Evolutionary conservation across 257 asterid genomes (phyloP).

Genomic region (Solanum bulbocastanum): DNA sequence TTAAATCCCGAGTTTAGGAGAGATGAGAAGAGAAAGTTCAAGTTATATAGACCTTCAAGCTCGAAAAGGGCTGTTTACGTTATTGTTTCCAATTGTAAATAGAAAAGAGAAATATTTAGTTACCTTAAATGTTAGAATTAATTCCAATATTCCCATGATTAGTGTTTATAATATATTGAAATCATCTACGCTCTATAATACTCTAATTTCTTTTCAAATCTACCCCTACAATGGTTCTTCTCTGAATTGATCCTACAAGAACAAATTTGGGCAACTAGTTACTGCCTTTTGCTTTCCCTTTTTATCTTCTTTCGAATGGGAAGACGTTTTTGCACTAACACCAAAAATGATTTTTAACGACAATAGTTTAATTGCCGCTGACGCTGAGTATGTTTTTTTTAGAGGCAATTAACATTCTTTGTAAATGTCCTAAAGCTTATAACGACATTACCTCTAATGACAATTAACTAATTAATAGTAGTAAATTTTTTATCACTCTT

Average conservation of each 20-base stretch:
- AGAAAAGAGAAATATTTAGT: background rate
- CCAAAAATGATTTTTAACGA: no score
- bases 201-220: background rate
- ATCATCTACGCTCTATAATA: background rate
- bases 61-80: background rate
- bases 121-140: background rate
- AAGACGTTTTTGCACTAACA: background rate
- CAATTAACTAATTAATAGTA: no score
- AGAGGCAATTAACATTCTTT: background rate
- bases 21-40: background rate
- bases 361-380: no score
- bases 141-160: background rate
- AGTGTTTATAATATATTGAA: background rate
- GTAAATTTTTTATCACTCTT: no score
- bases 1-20: background rate
- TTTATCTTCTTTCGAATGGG: background rate
- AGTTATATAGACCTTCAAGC: background rate
- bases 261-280: background rate
- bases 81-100: background rate
- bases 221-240: no score
- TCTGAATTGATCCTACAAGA: background rate
- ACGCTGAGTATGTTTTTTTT: no score
- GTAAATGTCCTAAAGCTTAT: background rate
- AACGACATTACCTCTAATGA: background rate
- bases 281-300: background rate